Evolutionary conservation across 495 filamentous ascomycete species (phyloP).

Genomic region (Xylaria castorea): DNA sequence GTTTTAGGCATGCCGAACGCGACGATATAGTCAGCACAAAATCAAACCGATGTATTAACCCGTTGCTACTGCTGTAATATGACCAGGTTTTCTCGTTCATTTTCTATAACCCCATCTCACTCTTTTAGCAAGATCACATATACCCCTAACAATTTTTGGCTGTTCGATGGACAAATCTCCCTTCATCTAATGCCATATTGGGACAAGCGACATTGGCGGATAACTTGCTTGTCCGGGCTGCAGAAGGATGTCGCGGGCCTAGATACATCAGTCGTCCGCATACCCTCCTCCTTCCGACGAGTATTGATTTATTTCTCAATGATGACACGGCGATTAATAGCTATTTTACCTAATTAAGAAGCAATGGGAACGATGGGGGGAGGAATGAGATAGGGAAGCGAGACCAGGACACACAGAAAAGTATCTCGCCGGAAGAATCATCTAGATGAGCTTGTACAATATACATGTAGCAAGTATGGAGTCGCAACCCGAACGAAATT

Average conservation of each 20-base stretch:
- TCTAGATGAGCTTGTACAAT: conserved; percentile 4
- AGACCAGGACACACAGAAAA: background rate
- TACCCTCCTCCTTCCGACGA: background rate
- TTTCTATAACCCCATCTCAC: background rate
- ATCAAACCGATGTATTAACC: background rate
- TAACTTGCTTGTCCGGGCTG: background rate
- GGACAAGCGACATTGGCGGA: background rate
- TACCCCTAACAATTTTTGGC: background rate
- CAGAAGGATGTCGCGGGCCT: background rate
- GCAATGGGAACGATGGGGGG: background rate
- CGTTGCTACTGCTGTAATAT: background rate
- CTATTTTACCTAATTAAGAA: background rate
- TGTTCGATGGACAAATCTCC: background rate
- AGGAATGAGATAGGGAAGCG: too few relatives aligned
- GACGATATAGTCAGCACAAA: background rate
- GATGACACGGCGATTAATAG: background rate
- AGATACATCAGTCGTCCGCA: background rate
- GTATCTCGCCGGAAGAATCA: background rate
- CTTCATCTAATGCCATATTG: background rate
- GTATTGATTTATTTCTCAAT: background rate
- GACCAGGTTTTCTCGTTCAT: background rate
- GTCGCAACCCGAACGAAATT: background rate
- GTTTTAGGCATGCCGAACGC: background rate
- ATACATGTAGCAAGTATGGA: conserved; percentile 5
- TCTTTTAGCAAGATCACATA: conserved; percentile 14